Evolutionary conservation across 129 eudicot species (phyloP).

Genomic region (Lonicera japonica): DNA sequence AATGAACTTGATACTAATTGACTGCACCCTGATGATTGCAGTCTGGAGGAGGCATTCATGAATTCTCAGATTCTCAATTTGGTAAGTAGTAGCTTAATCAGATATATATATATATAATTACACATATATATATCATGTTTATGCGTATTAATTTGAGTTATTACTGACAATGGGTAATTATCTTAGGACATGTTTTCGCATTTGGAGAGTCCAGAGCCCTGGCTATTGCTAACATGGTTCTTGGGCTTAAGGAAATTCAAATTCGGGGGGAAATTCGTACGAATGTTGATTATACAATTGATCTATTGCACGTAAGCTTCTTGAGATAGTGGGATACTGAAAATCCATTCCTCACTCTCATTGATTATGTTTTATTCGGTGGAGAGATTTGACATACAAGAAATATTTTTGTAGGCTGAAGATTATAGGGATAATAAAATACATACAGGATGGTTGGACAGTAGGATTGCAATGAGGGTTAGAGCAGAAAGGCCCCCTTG

Average conservation of each 20-base stretch:
- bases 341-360: not conserved
- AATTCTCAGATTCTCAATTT: constrained; percentile 98
- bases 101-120: too few relatives aligned
- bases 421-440: constrained; percentile 95
- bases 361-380: not conserved
- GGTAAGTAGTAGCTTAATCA: constrained; percentile 51
- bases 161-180: not conserved
- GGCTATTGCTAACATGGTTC: constrained; percentile 99
- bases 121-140: too few relatives aligned
- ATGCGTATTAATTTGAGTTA: not conserved
- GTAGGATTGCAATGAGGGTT: constrained; percentile 98
- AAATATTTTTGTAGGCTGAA: constrained; percentile 49
- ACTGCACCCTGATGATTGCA: constrained; percentile 27
- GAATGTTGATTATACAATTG: constrained; percentile 97
- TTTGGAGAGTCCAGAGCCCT: constrained; percentile 92
- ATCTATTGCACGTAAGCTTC: constrained; percentile 76
- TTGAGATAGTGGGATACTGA: not conserved
- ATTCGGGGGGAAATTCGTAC: constrained; percentile 98
- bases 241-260: constrained; percentile 95
- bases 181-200: constrained; percentile 88
- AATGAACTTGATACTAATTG: constrained; percentile 10
- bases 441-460: constrained; percentile 98
- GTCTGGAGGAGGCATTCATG: constrained; percentile 99
- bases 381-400: not conserved
- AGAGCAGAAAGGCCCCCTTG: constrained; percentile 99